These are phyloP conservation scores for Thymus mandschuricus DNA, from an alignment of 257 asterid species.

Conservation along the genomic window DNA sequence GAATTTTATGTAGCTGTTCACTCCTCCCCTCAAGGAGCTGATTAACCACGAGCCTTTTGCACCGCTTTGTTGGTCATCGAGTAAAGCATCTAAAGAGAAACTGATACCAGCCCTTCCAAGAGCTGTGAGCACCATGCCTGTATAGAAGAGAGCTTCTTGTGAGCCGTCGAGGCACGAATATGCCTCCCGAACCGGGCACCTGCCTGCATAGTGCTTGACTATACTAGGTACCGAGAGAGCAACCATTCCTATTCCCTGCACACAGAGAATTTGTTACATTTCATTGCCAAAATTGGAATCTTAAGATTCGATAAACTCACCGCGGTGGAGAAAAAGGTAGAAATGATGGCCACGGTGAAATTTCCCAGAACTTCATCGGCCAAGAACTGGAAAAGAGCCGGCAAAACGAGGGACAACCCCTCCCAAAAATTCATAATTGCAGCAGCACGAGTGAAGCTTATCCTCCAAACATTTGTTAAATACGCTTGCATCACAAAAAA, in stretches of 20 bases:
- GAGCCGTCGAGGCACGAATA: conserved; percentile 38
- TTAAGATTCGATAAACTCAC: conserved; percentile 15
- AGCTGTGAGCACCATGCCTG: conserved; percentile 53
- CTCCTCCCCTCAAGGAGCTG: neutral
- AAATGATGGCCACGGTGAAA: conserved; percentile 43
- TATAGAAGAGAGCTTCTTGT: conserved; percentile 51
- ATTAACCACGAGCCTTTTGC: too few relatives aligned
- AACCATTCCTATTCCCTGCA: conserved; percentile 57
- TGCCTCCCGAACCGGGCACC: conserved; percentile 40
- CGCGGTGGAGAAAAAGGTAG: conserved; percentile 43
- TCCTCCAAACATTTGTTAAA: conserved; percentile 63
- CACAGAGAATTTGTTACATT: too few relatives aligned
- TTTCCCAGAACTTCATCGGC: conserved; percentile 48
- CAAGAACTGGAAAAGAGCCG: conserved; percentile 40
- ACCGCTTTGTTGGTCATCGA: conserved; percentile 23
- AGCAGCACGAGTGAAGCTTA: conserved; percentile 61
- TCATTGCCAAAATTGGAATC: too few relatives aligned
- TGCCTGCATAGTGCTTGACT: conserved; percentile 41
- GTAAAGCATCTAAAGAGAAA: conserved; percentile 45
- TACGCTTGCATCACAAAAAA: conserved; percentile 63
- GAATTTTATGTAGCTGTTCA: too few relatives aligned
- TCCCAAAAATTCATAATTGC: conserved; percentile 58
- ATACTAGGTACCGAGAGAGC: conserved; percentile 63
- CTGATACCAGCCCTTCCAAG: conserved; percentile 57
- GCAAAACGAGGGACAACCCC: conserved; percentile 44